Evolutionary conservation across 2,329 filamentous ascomycete genomes (phyloP), one percentile per base, ranked within the genome.

Genomic region (Paramyrothecium sp.): DNA sequence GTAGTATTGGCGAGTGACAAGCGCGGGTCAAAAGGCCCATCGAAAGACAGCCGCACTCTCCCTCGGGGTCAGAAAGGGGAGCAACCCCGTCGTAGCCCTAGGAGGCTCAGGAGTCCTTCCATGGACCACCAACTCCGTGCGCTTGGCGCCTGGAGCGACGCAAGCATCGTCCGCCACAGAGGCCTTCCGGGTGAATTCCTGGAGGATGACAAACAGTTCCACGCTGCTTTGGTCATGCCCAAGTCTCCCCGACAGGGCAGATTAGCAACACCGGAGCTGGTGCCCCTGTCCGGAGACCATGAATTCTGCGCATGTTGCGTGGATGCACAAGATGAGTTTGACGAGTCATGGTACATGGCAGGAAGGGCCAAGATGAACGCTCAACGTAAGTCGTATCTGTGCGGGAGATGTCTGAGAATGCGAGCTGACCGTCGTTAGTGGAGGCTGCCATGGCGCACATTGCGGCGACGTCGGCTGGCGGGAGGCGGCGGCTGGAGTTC

Each of bases 221-320:
- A 53, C 30, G 23, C 47, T 23, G 54, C 38, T 19, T 51, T 21
- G 26, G 26, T 20, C 44, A 21, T 17, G 26, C 53, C 46, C 20
- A 41, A 26, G 23, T 44, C 54, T 20, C 47, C 48, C 19, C 22
- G 54, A 16, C n/a, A 38, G n/a, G 26, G 10, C 33, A 51, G 38
- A 20, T 26, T 55, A 26, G 26, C 54, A 13, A 50, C 54, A 12
- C 54, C 54, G 23, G 30, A 55, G 7, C 46, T 55, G 48, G 54
- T 50, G 33, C 54, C 47, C 7, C 20, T 55, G 47, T 30, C 44
- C 4, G 38, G 26, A 17, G 23, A 51, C 38, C 23, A 22, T 38
- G 48, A 23, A 20, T 55, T 55, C 54, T 55, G 54, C 54, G 12
- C 54, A 13, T 55, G 54, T 22, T 55, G 47, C 38, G 54, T 51